Base-by-base conservation (phyloP, 768 basidiomycete genomes). In the Naganishia vaughanmartiniae region DNA sequence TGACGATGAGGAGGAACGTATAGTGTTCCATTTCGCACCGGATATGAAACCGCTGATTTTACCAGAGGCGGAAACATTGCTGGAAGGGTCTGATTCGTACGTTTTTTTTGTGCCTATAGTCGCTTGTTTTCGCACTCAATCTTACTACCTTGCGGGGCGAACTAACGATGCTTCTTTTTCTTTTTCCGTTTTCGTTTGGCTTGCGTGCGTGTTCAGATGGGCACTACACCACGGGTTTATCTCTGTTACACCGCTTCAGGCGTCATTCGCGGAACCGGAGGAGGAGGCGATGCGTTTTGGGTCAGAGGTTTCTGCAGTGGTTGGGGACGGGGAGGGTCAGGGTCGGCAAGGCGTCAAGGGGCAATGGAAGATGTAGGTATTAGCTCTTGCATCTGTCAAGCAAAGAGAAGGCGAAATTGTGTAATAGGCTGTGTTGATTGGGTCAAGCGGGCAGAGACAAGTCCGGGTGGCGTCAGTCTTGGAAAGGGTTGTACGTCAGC, bases 1-100 rank as follows among this genome's bases (percentile, higher is more conserved):
- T 12, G 36, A 51, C 11, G 53, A 24, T 45, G 70, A 72, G 14
- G 48, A 66, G 54, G n/a, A 45, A 15, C 69, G 66, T 34, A 70
- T 94, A 51, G 78, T 84, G 30, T 96, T 94, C 84, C 87, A 87
- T 79, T 96, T 87, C 83, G 76, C 89, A 81, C 88, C 88, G 15
- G 87, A 90, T 58, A 86, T 93, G 84, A 82, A 82, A n/a, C 84
- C 83, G 14, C 82, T 94, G 17, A 84, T 94, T 54, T 84, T 83
- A 54, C 91, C 91, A 1, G 79, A 84, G 17, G 72, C 84, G 0
- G 84, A 86, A 2, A 78, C 78, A 21, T 81, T 93, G n/a, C 90
- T 91, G 1, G 82, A 86, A 24, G 92, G 91, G 3, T 87, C 90
- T 12, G 93, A 96, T 79, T 87, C 86, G 39, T 80, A 46, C 46